Evolutionary conservation across 1,284 basidiomycete genomes (phyloP), one percentile per base, ranked within the genome.

Genomic region (Cutaneotrichosporon arboriforme): DNA sequence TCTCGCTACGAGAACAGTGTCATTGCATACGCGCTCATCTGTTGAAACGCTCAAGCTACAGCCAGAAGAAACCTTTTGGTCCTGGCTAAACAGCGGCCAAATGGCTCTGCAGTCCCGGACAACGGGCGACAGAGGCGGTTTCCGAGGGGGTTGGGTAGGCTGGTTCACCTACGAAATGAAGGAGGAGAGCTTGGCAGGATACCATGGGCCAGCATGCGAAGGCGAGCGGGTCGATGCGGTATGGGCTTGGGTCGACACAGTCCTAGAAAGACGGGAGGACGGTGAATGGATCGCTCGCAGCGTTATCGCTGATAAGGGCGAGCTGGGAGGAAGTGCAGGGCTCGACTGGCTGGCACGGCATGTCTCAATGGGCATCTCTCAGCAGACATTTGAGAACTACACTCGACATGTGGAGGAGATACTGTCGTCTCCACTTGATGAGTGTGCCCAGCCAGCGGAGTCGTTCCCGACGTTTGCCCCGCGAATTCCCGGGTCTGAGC

Each of bases 141-240:
- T 77, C 73, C 65, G 67, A 57, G 67, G 74, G 46, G 80, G 80
- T 1, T 81, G 79, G 70, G 73, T 77, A 1, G 80, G 80, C 1
- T 79, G 76, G 64, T 77, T 79, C 62, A 76, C 76, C 1, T 81
- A 81, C 60, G 80, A 81, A 62, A 79, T 81, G 78, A 79, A 79
- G 64, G 69, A 73, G 50, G 78, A 80, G 52, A 74, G 74, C 39
- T 57, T 81, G 47, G 62, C 61, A 8, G 72, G 74, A 17, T 74
- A 74, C 50, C 33, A 46, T 17, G 51, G 54, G 15, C 50, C 58
- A 1, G 37, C 35, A 4, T 34, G 31, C 8, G 33, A 23, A 10
- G 43, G 50, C 4, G 39, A 31, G 17, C 48, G 60, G 23, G 53
- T 49, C n/a, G 73, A 76, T 43, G 72, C 73, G 0, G 66, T 67